Evolutionary conservation across 257 asterid species (phyloP), one percentile per base, ranked within the genome.

Genomic region (Paraleonurus japonicus): DNA sequence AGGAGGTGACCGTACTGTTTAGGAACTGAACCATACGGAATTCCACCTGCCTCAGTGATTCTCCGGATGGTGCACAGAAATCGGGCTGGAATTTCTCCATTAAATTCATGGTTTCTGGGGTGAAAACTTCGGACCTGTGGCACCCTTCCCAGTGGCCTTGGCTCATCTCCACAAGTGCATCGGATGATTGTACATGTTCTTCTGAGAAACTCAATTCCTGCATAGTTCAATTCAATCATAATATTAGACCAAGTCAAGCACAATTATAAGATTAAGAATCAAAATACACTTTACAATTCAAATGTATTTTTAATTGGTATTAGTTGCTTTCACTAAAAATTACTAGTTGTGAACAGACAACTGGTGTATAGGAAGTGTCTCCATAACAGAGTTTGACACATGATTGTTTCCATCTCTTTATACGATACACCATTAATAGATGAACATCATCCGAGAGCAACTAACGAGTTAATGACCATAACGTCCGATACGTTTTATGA

Each of bases 71-170:
- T 45, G 98, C 85, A 12, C 83, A 80, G 54, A 89, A 95, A 79
- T 95, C 98, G 1, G 97, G 99, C 79, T 92, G 95, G 66, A 67
- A 77, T 84, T 84, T 87, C 67, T 95, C 99, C 86, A 91, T 89
- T 75, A 88, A 54, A 76, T 81, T 84, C 74, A 80, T 19, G 10
- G 88, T 92, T 75, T 89, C 96, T 3, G 92, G 79, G 37, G 96
- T 88, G 78, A 85, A 88, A 72, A 92, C 81, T 61, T 92, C 96
- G 3, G 93, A 83, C 24, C 88, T 81, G 58, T 88, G 95, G 83
- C 96, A 94, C 22, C 99, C 96, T 79, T 94, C 99, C 98, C 98
- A 91, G 76, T 85, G 92, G 48, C 99, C 98, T 67, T 89, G 92
- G 82, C 96, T 91, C 98, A 91, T 94, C 77, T 91, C 98, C 47